phyloP scores from a whole-genome alignment of 805 yeast species.

The Millerozyma acaciae region DNA sequence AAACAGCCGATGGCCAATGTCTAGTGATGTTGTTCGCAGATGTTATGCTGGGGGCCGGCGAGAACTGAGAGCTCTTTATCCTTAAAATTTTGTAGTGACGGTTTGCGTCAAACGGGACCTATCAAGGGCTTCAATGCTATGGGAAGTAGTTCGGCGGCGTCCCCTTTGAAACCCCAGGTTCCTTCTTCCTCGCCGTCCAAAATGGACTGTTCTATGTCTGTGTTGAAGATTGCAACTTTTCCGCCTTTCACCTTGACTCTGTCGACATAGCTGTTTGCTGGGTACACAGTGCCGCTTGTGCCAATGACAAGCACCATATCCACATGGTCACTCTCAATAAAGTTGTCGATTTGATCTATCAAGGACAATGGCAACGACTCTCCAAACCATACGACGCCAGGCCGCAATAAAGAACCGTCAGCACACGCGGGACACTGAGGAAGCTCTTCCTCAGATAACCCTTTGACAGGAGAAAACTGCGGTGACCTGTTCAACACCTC shows the following conservation, averaged over 20 bases:
- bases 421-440: constrained; percentile 78
- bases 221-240: constrained; percentile 78
- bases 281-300: constrained; percentile 83
- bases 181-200: constrained; percentile 36
- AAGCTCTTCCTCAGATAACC: constrained; percentile 47
- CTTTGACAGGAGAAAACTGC: constrained; percentile 45
- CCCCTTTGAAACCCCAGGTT: constrained; percentile 76
- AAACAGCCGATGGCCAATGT: no score
- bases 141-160: constrained; percentile 71
- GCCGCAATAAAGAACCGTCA: constrained; percentile 60
- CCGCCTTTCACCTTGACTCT: constrained; percentile 71
- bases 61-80: no score
- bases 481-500: constrained; percentile 35
- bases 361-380: constrained; percentile 68
- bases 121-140: constrained; percentile 54
- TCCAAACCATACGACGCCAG: constrained; percentile 96
- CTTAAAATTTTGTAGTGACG: no score
- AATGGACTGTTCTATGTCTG: constrained; percentile 51
- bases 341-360: constrained; percentile 67
- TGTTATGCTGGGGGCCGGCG: no score
- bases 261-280: constrained; percentile 89
- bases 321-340: constrained; percentile 51
- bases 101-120: constrained; percentile 12
- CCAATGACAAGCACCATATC: constrained; percentile 83
- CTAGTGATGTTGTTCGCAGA: no score